A percentile compares a stretch with the other conserved stretches of the same genome.
These are phyloP conservation scores for Solanum virginianum DNA, from an alignment of 257 asterid species.

Conservation along the genomic window DNA sequence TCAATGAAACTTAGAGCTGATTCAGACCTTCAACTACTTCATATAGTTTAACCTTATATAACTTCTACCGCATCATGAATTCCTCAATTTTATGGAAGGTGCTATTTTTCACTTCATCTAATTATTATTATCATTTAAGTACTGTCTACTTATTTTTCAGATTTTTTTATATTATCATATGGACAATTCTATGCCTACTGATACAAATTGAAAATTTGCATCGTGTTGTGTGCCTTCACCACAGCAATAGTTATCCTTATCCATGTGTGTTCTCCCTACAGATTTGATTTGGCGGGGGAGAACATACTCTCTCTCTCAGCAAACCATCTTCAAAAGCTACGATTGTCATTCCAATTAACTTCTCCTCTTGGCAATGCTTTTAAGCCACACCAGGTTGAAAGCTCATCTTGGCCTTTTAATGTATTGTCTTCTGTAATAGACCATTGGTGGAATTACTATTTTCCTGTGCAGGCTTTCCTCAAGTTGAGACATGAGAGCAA, in stretches of 20 bases:
- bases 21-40: background rate
- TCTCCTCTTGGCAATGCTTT: constrained; percentile 70
- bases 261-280: constrained; percentile 10
- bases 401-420: background rate
- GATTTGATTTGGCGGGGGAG: constrained; percentile 50
- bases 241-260: background rate
- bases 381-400: constrained; percentile 82
- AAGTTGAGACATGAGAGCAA: constrained; percentile 71
- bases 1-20: background rate
- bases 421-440: background rate
- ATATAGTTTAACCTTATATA: background rate
- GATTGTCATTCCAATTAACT: constrained; percentile 51
- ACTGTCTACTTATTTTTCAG: background rate
- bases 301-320: constrained; percentile 59
- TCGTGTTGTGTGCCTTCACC: background rate
- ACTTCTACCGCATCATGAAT: background rate
- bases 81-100: background rate
- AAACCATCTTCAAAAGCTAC: constrained; percentile 90
- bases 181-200: background rate
- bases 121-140: background rate
- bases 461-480: constrained; percentile 65
- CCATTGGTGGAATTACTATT: background rate
- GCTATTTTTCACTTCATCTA: background rate
- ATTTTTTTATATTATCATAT: background rate
- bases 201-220: background rate